Percentiles rank a stretch among this genome's conserved stretches.
Conservation (phyloP, 345 rosid species). For the Reutealis trisperma region DNA sequence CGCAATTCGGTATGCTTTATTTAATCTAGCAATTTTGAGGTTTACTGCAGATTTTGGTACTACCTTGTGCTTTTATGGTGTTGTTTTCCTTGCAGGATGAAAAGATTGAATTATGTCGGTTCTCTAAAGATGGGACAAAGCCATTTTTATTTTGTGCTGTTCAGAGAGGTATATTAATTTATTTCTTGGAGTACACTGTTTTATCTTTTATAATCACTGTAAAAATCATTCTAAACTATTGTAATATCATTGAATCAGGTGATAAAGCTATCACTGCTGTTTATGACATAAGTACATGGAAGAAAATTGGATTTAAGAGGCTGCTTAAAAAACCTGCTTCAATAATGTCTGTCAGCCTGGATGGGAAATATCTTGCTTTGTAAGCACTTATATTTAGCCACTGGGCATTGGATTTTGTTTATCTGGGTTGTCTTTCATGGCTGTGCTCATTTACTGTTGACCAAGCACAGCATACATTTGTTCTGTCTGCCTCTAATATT, state of each 20-base stretch:
- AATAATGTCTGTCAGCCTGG: constrained; percentile 80
- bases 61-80: not conserved
- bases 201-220: not conserved
- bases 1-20: constrained; percentile 60
- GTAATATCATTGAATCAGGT: constrained; percentile 47
- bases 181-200: constrained; percentile 2
- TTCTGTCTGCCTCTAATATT: not conserved
- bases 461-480: not conserved
- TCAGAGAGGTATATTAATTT: constrained; percentile 52
- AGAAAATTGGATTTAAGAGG: constrained; percentile 84
- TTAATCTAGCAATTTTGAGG: constrained; percentile 1
- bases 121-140: constrained; percentile 91
- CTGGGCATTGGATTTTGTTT: not conserved
- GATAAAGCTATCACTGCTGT: constrained; percentile 67
- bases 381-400: constrained; percentile 39
- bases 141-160: constrained; percentile 87
- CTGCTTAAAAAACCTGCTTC: constrained; percentile 80
- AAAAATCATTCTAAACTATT: constrained; percentile 7
- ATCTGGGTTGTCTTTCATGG: not conserved
- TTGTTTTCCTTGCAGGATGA: constrained; percentile 61
- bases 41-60: constrained; percentile 9
- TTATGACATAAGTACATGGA: constrained; percentile 90
- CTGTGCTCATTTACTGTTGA: not conserved
- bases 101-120: constrained; percentile 75
- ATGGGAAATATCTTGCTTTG: constrained; percentile 93